These are phyloP conservation scores for Omphalotus olearius DNA, from an alignment of 1,284 basidiomycete genomes.

Conservation along the genomic window DNA sequence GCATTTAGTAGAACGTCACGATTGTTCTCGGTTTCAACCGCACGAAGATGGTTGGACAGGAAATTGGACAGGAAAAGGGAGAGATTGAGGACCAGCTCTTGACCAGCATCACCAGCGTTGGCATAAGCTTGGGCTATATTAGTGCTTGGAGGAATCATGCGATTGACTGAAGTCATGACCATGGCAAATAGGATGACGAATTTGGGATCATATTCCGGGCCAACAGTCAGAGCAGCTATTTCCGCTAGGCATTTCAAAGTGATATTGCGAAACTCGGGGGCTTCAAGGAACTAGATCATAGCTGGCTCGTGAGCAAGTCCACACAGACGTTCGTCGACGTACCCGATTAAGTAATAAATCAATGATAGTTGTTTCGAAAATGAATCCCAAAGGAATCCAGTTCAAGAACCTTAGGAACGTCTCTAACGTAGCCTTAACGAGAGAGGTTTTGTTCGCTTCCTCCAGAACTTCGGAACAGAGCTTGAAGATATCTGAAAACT, in stretches of 20 bases:
- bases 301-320: conserved; percentile 11
- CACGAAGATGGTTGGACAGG: conserved; percentile 86
- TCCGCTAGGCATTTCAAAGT: conserved; percentile 98
- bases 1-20: conserved; percentile 95
- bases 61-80: conserved; percentile 97
- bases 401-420: conserved; percentile 96
- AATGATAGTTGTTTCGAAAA: conserved; percentile 98
- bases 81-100: conserved; percentile 96
- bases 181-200: conserved; percentile 97
- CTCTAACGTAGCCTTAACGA: conserved; percentile 95
- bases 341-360: conserved; percentile 89
- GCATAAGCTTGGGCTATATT: conserved; percentile 94
- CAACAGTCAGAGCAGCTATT: conserved; percentile 91
- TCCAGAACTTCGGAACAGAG: conserved; percentile 95
- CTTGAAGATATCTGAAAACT: conserved; percentile 96
- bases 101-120: conserved; percentile 88
- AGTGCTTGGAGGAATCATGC: conserved; percentile 96
- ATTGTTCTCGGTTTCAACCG: conserved; percentile 89
- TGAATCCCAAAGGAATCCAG: conserved; percentile 99
- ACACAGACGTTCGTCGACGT: conserved; percentile 29
- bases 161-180: conserved; percentile 96
- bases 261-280: conserved; percentile 95
- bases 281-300: conserved; percentile 82
- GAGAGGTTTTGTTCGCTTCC: conserved; percentile 94
- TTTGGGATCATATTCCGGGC: conserved; percentile 98